A percentile compares a stretch with the other conserved stretches of the same genome.
Evolutionary conservation across 176 grass and related monocot genomes (phyloP).

Genomic region (Raddia distichophylla): DNA sequence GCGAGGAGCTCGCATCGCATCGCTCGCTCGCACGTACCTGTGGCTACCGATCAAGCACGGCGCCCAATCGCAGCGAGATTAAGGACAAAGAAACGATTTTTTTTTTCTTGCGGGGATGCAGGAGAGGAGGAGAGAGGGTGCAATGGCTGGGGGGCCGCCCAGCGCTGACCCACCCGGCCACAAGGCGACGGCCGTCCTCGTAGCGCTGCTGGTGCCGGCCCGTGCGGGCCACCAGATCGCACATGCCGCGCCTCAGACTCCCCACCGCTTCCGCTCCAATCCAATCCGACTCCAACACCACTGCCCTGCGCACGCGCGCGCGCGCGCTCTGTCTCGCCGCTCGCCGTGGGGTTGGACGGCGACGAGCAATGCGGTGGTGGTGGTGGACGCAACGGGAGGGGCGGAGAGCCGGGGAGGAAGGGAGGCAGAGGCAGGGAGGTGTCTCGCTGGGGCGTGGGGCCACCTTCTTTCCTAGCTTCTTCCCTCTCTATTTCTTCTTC

Average conservation of each 20-base stretch:
- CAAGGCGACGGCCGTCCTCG: conserved; percentile 74
- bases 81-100: not conserved
- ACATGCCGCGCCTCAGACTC: conserved; percentile 34
- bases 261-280: not conserved
- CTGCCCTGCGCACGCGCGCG: not conserved
- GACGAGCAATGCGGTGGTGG: not conserved
- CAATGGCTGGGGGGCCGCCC: not conserved
- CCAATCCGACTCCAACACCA: not conserved
- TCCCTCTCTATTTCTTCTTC: too few relatives aligned
- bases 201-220: conserved; percentile 90
- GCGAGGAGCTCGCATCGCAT: not conserved
- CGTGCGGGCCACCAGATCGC: conserved; percentile 86
- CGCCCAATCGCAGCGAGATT: not conserved
- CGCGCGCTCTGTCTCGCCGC: not conserved
- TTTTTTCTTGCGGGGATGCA: not conserved
- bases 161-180: conserved; percentile 58
- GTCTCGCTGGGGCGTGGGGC: too few relatives aligned
- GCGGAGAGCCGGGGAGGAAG: not conserved
- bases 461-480: too few relatives aligned
- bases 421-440: too few relatives aligned
- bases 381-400: not conserved
- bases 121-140: not conserved
- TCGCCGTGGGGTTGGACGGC: not conserved
- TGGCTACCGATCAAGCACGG: not conserved
- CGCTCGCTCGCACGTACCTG: not conserved